phyloP scores from a whole-genome alignment of 139 green algal species.

The Bryopsis sp. region DNA sequence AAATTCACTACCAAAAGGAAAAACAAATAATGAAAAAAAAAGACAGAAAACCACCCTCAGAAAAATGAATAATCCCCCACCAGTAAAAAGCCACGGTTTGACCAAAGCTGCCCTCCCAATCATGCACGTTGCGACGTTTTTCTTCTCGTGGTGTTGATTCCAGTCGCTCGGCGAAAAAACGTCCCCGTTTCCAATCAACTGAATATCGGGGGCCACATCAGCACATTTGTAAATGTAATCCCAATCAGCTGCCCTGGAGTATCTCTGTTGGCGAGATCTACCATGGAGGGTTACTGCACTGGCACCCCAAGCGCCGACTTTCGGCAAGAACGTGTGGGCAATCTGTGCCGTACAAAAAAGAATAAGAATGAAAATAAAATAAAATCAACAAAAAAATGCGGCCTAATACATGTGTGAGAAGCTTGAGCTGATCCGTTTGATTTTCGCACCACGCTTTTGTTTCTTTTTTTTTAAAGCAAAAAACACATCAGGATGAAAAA shows the following conservation, averaged over 20 bases:
- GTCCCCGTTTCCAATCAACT: conserved; percentile 91
- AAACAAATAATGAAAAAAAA: too few species aligned
- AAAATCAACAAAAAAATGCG: too few species aligned
- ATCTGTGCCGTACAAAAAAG: conserved; percentile 22
- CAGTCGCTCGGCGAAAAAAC: conserved; percentile 75
- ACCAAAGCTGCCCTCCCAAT: conserved; percentile 88
- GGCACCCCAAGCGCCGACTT: conserved; percentile 60
- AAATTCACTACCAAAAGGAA: too few species aligned
- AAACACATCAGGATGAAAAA: too few species aligned
- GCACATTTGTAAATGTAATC: conserved; percentile 12
- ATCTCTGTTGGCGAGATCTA: conserved; percentile 84
- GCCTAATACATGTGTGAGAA: too few species aligned
- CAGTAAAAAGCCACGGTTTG: conserved; percentile 97
- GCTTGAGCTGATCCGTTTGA: too few species aligned
- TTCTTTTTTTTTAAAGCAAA: too few species aligned
- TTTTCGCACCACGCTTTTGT: too few species aligned
- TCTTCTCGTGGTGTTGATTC: conserved; percentile 36
- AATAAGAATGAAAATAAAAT: too few species aligned
- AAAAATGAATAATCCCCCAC: background rate
- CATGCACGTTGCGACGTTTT: conserved; percentile 59
- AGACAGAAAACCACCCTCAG: background rate
- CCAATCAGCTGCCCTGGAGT: conserved; percentile 52
- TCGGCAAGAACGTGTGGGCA: conserved; percentile 64
- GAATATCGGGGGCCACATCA: conserved; percentile 22
- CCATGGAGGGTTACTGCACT: conserved; percentile 87